phyloP scores from a whole-genome alignment of 257 asterid genomes.

The Nicotiana paniculata region DNA sequence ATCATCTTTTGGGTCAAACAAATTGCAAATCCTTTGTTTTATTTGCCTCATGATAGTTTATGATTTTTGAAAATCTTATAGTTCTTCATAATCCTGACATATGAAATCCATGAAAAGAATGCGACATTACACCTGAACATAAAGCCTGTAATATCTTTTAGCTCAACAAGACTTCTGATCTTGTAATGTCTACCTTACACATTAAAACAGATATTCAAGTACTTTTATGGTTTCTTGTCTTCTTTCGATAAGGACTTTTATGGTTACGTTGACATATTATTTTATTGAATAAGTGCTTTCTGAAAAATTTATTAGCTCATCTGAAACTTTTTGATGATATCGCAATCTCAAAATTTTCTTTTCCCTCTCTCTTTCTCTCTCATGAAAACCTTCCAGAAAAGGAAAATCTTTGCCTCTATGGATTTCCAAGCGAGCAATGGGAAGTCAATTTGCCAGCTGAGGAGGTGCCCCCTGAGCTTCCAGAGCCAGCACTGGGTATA shows the following conservation, averaged over 20 bases:
- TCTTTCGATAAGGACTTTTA: background rate
- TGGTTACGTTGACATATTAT: background rate
- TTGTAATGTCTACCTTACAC: background rate
- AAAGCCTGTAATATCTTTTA: background rate
- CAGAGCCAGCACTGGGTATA: slow-evolving; percentile 47
- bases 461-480: slow-evolving; percentile 47
- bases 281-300: background rate
- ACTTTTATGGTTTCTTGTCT: background rate
- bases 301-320: background rate
- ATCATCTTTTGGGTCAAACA: background rate
- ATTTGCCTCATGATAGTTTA: background rate
- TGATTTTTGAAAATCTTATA: background rate
- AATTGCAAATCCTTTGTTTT: background rate
- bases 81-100: background rate
- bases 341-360: background rate
- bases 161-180: background rate
- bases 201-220: background rate
- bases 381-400: slow-evolving; percentile 21
- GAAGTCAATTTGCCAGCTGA: slow-evolving; percentile 43
- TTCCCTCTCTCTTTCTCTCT: background rate
- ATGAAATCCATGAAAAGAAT: background rate
- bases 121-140: background rate
- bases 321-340: background rate
- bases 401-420: slow-evolving; percentile 43
- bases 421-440: slow-evolving; percentile 35